Percentiles rank a stretch among this genome's conserved stretches.
Conservation (phyloP, 768 basidiomycete genomes). For the Sarcomyxa edulis region DNA sequence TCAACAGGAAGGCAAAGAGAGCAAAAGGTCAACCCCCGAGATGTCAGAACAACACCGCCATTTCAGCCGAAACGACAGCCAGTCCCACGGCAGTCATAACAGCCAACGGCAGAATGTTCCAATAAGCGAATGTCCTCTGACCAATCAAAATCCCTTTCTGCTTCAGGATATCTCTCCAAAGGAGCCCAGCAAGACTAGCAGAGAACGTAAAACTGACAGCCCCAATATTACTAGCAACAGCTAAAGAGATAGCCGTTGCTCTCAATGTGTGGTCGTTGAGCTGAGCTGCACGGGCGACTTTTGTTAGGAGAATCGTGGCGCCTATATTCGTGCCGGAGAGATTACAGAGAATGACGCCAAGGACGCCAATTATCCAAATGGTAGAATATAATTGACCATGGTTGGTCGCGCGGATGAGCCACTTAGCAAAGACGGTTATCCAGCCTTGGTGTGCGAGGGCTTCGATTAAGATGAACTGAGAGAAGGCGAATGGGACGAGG, state of each 20-base stretch:
- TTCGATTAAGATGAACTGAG: constrained; percentile 92
- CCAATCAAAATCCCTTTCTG: constrained; percentile 67
- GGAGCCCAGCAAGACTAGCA: constrained; percentile 81
- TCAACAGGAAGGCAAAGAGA: too few relatives aligned
- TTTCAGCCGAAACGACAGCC: constrained; percentile 71
- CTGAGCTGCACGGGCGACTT: constrained; percentile 56
- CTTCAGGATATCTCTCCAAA: constrained; percentile 72
- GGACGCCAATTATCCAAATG: constrained; percentile 54
- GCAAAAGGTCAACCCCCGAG: too few relatives aligned
- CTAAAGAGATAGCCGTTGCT: constrained; percentile 68
- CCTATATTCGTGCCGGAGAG: constrained; percentile 80
- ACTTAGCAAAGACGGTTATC: constrained; percentile 75
- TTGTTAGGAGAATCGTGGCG: constrained; percentile 82
- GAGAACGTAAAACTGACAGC: constrained; percentile 88
- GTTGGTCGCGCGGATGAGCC: constrained; percentile 38
- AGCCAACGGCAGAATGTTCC: constrained; percentile 65
- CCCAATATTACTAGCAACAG: constrained; percentile 85
- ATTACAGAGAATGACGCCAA: constrained; percentile 64
- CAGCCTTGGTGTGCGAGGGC: constrained; percentile 78
- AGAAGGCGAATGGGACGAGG: constrained; percentile 88
- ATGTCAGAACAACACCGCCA: constrained; percentile 46
- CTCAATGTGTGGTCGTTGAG: constrained; percentile 29
- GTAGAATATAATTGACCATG: constrained; percentile 27
- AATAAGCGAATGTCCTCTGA: constrained; percentile 60
- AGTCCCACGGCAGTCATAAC: constrained; percentile 64